Conservation (phyloP, 2,329 filamentous ascomycete genomes). For the Gyromitra esculenta region DNA sequence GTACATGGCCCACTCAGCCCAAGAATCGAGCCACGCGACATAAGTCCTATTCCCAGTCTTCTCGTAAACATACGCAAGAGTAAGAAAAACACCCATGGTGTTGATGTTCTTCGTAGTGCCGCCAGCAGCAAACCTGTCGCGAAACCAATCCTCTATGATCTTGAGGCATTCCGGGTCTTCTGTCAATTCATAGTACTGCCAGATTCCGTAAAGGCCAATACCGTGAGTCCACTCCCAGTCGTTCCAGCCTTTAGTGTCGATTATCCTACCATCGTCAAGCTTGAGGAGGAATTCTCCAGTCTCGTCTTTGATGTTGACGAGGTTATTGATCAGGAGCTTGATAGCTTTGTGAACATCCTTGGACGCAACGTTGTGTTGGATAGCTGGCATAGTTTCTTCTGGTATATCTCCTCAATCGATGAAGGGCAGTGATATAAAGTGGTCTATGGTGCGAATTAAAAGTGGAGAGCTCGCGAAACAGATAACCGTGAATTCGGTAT, state of each 20-base stretch:
- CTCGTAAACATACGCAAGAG: slow-evolving; percentile 80
- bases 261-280: slow-evolving; percentile 76
- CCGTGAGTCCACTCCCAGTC: slow-evolving; percentile 87
- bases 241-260: slow-evolving; percentile 86
- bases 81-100: slow-evolving; percentile 81
- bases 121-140: slow-evolving; percentile 72
- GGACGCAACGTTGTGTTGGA: slow-evolving; percentile 61
- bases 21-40: slow-evolving; percentile 79
- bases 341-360: slow-evolving; percentile 67
- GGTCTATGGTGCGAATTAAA: slow-evolving; percentile 54
- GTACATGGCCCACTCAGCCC: slow-evolving; percentile 85
- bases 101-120: slow-evolving; percentile 83
- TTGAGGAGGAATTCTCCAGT: slow-evolving; percentile 78
- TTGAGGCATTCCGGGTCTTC: slow-evolving; percentile 69
- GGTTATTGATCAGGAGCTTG: slow-evolving; percentile 74
- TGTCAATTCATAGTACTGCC: slow-evolving; percentile 81
- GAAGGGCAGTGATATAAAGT: slow-evolving; percentile 28
- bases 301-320: slow-evolving; percentile 79
- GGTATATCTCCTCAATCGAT: neutral
- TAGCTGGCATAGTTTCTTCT: slow-evolving; percentile 60
- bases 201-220: slow-evolving; percentile 81
- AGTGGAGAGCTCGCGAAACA: slow-evolving; percentile 48
- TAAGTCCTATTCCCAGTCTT: slow-evolving; percentile 74
- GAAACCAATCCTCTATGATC: slow-evolving; percentile 79
- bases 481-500: neutral